Conservation (phyloP, 768 basidiomycete species). For the Lentinula edodes region DNA sequence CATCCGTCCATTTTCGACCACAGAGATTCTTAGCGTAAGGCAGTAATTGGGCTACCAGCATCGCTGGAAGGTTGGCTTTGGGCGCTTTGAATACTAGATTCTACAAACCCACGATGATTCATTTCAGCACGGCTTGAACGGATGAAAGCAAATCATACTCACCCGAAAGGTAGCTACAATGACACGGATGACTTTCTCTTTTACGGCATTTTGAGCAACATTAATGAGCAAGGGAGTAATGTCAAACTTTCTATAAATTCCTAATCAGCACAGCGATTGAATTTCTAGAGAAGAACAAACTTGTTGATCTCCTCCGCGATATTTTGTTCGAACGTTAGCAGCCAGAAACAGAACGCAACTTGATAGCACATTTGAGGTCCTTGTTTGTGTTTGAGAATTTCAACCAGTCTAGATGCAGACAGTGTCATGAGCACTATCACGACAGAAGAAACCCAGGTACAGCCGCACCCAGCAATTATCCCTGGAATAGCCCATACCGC, state of each 20-base stretch:
- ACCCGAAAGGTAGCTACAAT: constrained; percentile 90
- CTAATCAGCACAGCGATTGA: not conserved
- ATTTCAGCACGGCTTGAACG: not conserved
- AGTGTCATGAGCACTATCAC: not conserved
- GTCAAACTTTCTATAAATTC: constrained; percentile 68
- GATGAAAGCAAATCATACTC: constrained; percentile 10
- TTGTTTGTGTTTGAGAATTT: constrained; percentile 74
- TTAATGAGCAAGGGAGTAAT: constrained; percentile 80
- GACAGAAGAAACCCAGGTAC: not conserved
- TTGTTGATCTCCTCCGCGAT: constrained; percentile 85
- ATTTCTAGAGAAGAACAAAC: constrained; percentile 38
- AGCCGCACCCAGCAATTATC: constrained; percentile 59
- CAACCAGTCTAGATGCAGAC: constrained; percentile 55
- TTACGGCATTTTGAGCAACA: constrained; percentile 84
- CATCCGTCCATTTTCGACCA: constrained; percentile 87
- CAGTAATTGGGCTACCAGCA: constrained; percentile 84
- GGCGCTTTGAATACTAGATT: constrained; percentile 92
- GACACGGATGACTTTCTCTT: constrained; percentile 95
- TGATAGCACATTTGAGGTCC: constrained; percentile 96
- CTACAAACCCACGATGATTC: constrained; percentile 28
- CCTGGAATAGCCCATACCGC: constrained; percentile 75
- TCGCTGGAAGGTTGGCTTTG: constrained; percentile 80
- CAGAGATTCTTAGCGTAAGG: constrained; percentile 84
- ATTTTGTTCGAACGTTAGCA: constrained; percentile 84
- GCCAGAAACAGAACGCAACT: constrained; percentile 89